These are phyloP conservation scores for Hypoxylon subgilvum DNA, from an alignment of 495 filamentous ascomycete genomes.

Conservation along the genomic window DNA sequence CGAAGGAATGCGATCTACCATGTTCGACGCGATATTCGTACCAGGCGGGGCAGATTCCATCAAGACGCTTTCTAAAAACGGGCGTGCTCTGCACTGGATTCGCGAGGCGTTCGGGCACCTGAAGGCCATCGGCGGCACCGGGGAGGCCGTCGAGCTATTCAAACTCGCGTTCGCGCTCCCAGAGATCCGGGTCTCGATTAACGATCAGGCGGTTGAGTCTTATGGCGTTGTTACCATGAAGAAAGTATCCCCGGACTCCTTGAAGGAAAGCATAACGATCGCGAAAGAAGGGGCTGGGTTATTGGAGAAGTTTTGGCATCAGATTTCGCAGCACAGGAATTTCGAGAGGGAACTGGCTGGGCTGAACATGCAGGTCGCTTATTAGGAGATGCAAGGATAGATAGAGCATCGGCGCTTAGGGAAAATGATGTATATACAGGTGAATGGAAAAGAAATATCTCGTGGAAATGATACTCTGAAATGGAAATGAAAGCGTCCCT, in stretches of 20 bases:
- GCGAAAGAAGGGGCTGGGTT: conserved; percentile 68
- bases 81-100: conserved; percentile 82
- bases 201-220: conserved; percentile 62
- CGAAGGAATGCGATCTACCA: conserved; percentile 79
- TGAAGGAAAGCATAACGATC: conserved; percentile 63
- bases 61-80: conserved; percentile 67
- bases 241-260: conserved; percentile 55
- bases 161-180: conserved; percentile 62
- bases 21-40: conserved; percentile 85
- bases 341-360: conserved; percentile 77
- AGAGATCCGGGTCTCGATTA: conserved; percentile 54
- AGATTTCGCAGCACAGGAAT: conserved; percentile 71
- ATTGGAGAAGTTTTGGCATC: conserved; percentile 66
- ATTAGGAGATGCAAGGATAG: neutral
- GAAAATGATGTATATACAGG: neutral
- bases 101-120: conserved; percentile 82
- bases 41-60: conserved; percentile 73
- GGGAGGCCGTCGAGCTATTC: conserved; percentile 73
- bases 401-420: neutral
- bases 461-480: too few relatives aligned
- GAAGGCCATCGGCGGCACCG: conserved; percentile 76
- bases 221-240: conserved; percentile 74
- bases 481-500: too few relatives aligned
- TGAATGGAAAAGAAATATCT: too few relatives aligned
- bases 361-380: conserved; percentile 51